Evolutionary conservation across 441 rosid genomes (phyloP), one percentile per base, ranked within the genome.

Genomic region (Breynia disticha): DNA sequence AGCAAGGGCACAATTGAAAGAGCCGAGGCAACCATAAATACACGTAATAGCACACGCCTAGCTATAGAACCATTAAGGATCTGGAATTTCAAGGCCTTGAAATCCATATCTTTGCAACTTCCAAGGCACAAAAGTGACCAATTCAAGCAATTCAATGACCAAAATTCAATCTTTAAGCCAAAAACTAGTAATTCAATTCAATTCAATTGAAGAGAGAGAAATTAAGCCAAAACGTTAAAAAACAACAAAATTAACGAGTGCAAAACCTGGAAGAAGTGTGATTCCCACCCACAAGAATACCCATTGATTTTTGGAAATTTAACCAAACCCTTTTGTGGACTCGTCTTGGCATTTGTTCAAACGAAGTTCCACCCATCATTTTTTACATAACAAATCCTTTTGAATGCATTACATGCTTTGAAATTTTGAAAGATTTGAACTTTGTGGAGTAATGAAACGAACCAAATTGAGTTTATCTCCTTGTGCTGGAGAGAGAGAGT

Each of bases 231-330:
- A 18, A 2, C 13, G 55, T 8, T 19, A 28, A 16, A 7, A 37
- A 52, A 57, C 13, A 8, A 19, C 14, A 48, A 52, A 62, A 19
- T 53, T 79, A 86, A 64, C 90, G 88, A 73, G 86, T 71, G 32
- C 90, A 83, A 76, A 86, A 86, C 88, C 90, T 83, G 83, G 77
- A 83, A 47, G 90, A 81, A 44, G 88, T 86, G 76, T 83, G 90
- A 61, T 86, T 86, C 47, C 95, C 90, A 83, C 90, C 95, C 87
- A 86, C 83, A 60, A 83, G 90, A 83, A 86, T 64, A 62, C 79
- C 88, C 83, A 78, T 75, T 59, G 90, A 77, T 59, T 60, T 72
- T 79, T 76, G 90, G 35, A 71, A 62, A 46, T 69, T 67, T 72
- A 83, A 73, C 90, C 95, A 79, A 46, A 74, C 90, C 67, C 75